A percentile compares a stretch with the other conserved stretches of the same genome.
These are phyloP conservation scores for Aspergillus spinulosporus DNA, from an alignment of 2,329 filamentous ascomycete genomes.

Conservation along the genomic window DNA sequence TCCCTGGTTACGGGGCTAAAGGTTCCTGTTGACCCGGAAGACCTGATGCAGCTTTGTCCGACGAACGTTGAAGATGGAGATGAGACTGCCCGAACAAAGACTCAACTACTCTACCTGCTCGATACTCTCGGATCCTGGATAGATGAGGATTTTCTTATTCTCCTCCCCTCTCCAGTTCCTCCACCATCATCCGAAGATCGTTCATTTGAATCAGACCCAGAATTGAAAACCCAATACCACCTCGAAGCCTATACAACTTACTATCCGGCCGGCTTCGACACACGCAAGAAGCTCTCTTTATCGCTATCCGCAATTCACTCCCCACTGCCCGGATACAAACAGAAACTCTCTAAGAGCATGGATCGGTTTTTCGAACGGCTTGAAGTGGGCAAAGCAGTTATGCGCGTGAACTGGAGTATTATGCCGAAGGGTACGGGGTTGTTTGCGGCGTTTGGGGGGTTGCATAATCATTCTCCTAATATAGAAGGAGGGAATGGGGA, in stretches of 20 bases:
- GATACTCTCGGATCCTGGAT: slow-evolving; percentile 53
- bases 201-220: background rate
- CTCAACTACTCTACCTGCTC: slow-evolving; percentile 35
- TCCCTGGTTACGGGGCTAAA: slow-evolving; percentile 50
- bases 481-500: slow-evolving; percentile 10
- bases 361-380: slow-evolving; percentile 61
- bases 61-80: background rate
- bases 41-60: background rate
- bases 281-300: slow-evolving; percentile 55
- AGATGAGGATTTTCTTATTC: slow-evolving; percentile 62
- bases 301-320: slow-evolving; percentile 57
- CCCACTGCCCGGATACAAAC: slow-evolving; percentile 59
- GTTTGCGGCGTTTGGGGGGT: slow-evolving; percentile 42
- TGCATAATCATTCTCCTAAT: slow-evolving; percentile 29
- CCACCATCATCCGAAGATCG: background rate
- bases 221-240: slow-evolving; percentile 45
- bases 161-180: slow-evolving; percentile 46
- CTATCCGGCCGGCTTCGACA: slow-evolving; percentile 61
- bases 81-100: background rate
- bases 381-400: slow-evolving; percentile 56
- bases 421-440: slow-evolving; percentile 39
- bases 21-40: slow-evolving; percentile 35
- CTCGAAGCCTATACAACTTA: slow-evolving; percentile 58
- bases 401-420: slow-evolving; percentile 54
- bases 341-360: slow-evolving; percentile 61